These are phyloP conservation scores for Morella rubra DNA, from an alignment of 306 rosid species.

Conservation along the genomic window DNA sequence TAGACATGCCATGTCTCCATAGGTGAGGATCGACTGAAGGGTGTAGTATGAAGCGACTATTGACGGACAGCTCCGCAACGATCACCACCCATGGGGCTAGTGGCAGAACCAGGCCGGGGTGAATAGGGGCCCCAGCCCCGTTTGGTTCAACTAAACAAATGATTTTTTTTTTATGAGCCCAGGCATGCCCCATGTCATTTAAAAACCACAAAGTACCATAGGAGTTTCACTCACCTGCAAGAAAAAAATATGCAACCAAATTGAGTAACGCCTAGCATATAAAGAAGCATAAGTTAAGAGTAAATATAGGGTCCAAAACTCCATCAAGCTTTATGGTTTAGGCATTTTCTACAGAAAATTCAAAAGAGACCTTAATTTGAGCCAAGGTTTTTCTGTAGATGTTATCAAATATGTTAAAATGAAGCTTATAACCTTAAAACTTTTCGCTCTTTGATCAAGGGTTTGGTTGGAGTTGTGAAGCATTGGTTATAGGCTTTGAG, in stretches of 20 bases:
- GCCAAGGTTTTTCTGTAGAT: constrained; percentile 3
- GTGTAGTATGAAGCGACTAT: too few species aligned
- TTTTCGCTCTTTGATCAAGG: constrained; percentile 59
- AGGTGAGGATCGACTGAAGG: too few species aligned
- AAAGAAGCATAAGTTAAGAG: constrained; percentile 3
- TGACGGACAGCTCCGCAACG: too few species aligned
- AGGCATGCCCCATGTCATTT: too few species aligned
- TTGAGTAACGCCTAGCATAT: constrained; percentile 29
- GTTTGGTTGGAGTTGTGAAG: too few species aligned
- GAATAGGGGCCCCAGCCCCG: too few species aligned
- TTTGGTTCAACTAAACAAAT: too few species aligned
- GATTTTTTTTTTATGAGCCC: too few species aligned
- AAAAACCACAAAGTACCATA: constrained; percentile 84
- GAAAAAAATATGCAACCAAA: constrained; percentile 19
- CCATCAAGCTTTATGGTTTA: not conserved
- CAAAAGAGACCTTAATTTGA: not conserved
- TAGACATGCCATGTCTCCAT: too few species aligned
- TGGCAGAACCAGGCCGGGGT: too few species aligned
- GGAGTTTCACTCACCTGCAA: constrained; percentile 63
- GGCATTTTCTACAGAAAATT: not conserved
- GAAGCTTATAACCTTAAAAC: constrained; percentile 72
- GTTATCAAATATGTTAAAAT: constrained; percentile 22
- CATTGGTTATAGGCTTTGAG: too few species aligned
- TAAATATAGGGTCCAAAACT: not conserved
- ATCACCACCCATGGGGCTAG: too few species aligned